Evolutionary conservation across 2,329 filamentous ascomycete genomes (phyloP).

Genomic region (Aspergillus ochraceus): DNA sequence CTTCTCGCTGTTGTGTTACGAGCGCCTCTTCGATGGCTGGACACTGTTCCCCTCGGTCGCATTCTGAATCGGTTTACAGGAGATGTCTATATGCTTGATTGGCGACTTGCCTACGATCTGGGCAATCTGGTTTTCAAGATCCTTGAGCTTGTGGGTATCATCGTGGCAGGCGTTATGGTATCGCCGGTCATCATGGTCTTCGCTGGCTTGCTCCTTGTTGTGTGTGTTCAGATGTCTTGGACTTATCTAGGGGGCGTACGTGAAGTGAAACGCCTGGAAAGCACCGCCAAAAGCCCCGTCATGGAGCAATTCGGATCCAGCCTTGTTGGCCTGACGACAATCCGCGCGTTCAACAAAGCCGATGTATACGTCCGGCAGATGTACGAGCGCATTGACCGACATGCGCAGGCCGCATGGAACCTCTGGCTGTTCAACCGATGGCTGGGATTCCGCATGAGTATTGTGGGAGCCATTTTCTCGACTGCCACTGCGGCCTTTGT

Average conservation of each 20-base stretch:
- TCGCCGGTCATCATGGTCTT: conserved; percentile 65
- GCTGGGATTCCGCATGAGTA: conserved; percentile 72
- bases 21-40: conserved; percentile 74
- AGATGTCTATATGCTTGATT: conserved; percentile 73
- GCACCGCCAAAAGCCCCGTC: conserved; percentile 71
- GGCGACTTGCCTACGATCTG: conserved; percentile 62
- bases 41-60: conserved; percentile 73
- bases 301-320: conserved; percentile 76
- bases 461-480: conserved; percentile 70
- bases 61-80: conserved; percentile 75
- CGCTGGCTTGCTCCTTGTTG: conserved; percentile 56
- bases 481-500: conserved; percentile 66
- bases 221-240: conserved; percentile 59
- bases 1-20: conserved; percentile 68
- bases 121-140: conserved; percentile 61
- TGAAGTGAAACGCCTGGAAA: conserved; percentile 64
- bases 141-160: conserved; percentile 63
- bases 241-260: conserved; percentile 67
- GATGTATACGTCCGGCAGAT: conserved; percentile 67
- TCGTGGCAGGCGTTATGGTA: conserved; percentile 65
- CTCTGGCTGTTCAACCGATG: conserved; percentile 74
- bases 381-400: conserved; percentile 67
- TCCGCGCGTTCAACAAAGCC: conserved; percentile 72
- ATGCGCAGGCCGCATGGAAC: conserved; percentile 64
- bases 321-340: conserved; percentile 69